phyloP scores from a whole-genome alignment of 345 rosid species.

The Hypericum androsaemum region DNA sequence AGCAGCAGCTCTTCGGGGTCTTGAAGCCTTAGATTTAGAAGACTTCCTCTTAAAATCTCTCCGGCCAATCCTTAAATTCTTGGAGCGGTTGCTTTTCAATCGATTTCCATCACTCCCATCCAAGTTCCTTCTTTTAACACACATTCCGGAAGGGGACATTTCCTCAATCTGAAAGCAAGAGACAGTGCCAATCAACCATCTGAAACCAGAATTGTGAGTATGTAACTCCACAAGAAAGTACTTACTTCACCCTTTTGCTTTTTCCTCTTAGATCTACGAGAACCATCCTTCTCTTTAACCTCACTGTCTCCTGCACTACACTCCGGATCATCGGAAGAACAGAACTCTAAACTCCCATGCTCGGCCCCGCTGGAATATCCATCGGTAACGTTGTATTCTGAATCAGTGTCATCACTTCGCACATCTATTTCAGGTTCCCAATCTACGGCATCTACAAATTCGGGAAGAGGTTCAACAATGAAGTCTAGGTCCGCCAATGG shows the following conservation, averaged over 20 bases:
- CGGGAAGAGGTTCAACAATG: slow-evolving; percentile 72
- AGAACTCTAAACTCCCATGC: slow-evolving; percentile 51
- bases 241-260: slow-evolving; percentile 63
- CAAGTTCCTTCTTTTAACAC: slow-evolving; percentile 74
- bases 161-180: slow-evolving; percentile 46
- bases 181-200: background rate
- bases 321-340: slow-evolving; percentile 52
- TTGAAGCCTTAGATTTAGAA: slow-evolving; percentile 54
- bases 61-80: slow-evolving; percentile 46
- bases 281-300: slow-evolving; percentile 47
- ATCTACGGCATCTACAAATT: slow-evolving; percentile 71
- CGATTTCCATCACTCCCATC: slow-evolving; percentile 56
- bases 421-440: slow-evolving; percentile 86
- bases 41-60: slow-evolving; percentile 47
- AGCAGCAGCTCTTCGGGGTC: slow-evolving; percentile 97
- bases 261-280: slow-evolving; percentile 66
- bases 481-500: slow-evolving; percentile 86
- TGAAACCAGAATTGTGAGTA: slow-evolving; percentile 8
- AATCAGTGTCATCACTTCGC: slow-evolving; percentile 82
- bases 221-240: background rate
- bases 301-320: slow-evolving; percentile 56
- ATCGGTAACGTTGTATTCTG: slow-evolving; percentile 84
- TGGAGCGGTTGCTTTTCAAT: slow-evolving; percentile 30
- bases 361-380: slow-evolving; percentile 68
- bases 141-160: slow-evolving; percentile 90